Percentiles rank a stretch among this genome's conserved stretches.
Evolutionary conservation across 495 filamentous ascomycete genomes (phyloP).

Genomic region (Amniculicola lignicola): DNA sequence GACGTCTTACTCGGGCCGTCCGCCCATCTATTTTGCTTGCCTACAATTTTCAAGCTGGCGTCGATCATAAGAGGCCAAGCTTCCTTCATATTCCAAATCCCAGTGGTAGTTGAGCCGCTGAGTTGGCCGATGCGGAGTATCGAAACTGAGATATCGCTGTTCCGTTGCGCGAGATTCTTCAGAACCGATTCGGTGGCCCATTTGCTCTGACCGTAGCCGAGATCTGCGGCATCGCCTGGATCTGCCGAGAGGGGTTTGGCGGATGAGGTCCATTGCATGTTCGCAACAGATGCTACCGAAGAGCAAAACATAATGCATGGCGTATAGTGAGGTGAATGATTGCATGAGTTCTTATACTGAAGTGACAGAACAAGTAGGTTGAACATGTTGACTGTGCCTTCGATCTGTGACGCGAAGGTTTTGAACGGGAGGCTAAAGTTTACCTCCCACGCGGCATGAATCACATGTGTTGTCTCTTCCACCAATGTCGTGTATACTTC

Average conservation of each 20-base stretch:
- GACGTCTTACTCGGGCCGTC: too few relatives aligned
- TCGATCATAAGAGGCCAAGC: constrained; percentile 62
- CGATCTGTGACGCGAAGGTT: constrained; percentile 60
- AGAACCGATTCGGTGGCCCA: constrained; percentile 58
- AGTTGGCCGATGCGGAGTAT: constrained; percentile 60
- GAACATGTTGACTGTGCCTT: too few relatives aligned
- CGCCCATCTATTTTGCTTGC: too few relatives aligned
- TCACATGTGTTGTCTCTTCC: constrained; percentile 47
- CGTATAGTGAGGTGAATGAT: too few relatives aligned
- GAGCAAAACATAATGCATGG: constrained; percentile 59
- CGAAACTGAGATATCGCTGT: constrained; percentile 39
- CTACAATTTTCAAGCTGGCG: constrained; percentile 45
- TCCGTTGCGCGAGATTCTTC: constrained; percentile 27
- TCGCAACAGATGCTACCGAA: constrained; percentile 49
- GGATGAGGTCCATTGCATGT: too few relatives aligned
- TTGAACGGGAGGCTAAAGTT: constrained; percentile 63
- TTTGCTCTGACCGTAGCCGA: constrained; percentile 63
- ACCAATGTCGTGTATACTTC: constrained; percentile 43
- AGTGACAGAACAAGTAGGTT: too few relatives aligned
- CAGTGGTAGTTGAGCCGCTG: constrained; percentile 50
- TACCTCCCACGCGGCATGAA: constrained; percentile 70
- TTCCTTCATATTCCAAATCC: constrained; percentile 62
- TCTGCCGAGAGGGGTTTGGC: constrained; percentile 49
- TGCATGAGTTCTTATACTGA: too few relatives aligned
- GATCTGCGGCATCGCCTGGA: constrained; percentile 49